These are phyloP conservation scores for Citrus australasica DNA, from an alignment of 345 rosid genomes.

Conservation along the genomic window DNA sequence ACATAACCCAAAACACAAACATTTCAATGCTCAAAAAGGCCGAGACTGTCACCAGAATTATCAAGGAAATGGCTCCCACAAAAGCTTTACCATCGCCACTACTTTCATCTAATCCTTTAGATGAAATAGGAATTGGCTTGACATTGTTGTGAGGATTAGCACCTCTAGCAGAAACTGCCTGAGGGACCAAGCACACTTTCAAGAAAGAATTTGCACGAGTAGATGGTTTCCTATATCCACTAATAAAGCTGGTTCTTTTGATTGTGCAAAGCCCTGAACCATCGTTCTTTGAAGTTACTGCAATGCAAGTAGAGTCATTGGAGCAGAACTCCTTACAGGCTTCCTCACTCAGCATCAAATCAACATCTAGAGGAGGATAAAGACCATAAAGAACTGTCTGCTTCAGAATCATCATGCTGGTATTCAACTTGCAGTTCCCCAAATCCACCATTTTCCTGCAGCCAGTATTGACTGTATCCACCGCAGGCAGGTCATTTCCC, in stretches of 20 bases:
- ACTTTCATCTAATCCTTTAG: conserved; percentile 12
- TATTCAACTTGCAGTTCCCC: conserved; percentile 29
- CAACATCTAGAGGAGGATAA: conserved; percentile 32
- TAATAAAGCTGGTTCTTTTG: conserved; percentile 28
- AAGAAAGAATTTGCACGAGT: conserved; percentile 27
- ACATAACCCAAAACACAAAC: conserved; percentile 22
- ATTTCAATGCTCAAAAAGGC: conserved; percentile 22
- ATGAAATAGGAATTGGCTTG: conserved; percentile 13
- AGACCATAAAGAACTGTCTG: conserved; percentile 29
- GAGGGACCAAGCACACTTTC: conserved; percentile 37
- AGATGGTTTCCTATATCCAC: conserved; percentile 31
- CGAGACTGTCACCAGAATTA: conserved; percentile 22
- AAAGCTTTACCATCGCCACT: conserved; percentile 13
- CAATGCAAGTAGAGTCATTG: conserved; percentile 28
- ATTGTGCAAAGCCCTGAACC: conserved; percentile 35
- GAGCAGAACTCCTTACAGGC: conserved; percentile 36
- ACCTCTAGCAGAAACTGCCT: conserved; percentile 30
- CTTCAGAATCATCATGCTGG: conserved; percentile 25
- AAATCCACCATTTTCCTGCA: conserved; percentile 35
- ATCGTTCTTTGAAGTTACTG: conserved; percentile 35
- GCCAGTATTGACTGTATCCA: conserved; percentile 19
- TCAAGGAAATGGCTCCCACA: conserved; percentile 20
- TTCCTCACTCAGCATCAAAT: conserved; percentile 32
- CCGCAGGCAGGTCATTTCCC: conserved; percentile 14
- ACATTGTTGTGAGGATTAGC: conserved; percentile 10